phyloP scores from a whole-genome alignment of 805 yeast genomes.

The Ogataea wickerhamii region DNA sequence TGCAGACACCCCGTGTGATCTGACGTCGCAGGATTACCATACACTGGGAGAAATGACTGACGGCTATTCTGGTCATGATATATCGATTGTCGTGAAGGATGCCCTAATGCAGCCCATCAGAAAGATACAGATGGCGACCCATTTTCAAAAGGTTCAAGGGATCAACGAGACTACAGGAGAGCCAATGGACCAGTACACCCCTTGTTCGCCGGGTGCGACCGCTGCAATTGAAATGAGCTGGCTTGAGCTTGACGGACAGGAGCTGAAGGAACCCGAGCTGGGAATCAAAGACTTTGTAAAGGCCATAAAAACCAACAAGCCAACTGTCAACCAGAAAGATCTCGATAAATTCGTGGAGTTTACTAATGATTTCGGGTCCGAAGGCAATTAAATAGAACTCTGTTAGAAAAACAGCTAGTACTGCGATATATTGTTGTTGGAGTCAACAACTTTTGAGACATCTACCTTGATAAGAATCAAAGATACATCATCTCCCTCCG shows the following conservation, averaged over 20 bases:
- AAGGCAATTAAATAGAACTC: constrained; percentile 59
- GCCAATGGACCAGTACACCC: constrained; percentile 56
- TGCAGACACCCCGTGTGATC: constrained; percentile 81
- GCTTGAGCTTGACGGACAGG: constrained; percentile 88
- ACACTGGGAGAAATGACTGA: constrained; percentile 89
- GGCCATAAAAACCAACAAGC: constrained; percentile 87
- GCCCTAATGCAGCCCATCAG: constrained; percentile 98
- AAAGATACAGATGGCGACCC: constrained; percentile 93
- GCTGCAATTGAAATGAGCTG: constrained; percentile 88
- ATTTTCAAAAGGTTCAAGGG: constrained; percentile 63
- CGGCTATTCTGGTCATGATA: constrained; percentile 96
- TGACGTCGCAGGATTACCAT: constrained; percentile 69
- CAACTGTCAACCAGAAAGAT: constrained; percentile 88
- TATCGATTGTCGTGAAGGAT: constrained; percentile 94
- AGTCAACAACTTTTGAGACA: constrained; percentile 76
- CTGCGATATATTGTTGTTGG: constrained; percentile 53
- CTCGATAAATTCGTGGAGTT: constrained; percentile 79
- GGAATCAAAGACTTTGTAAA: constrained; percentile 90
- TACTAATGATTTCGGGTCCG: constrained; percentile 95
- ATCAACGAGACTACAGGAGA: constrained; percentile 36
- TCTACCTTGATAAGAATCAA: constrained; percentile 62
- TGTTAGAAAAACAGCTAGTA: constrained; percentile 8
- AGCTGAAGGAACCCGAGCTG: constrained; percentile 83
- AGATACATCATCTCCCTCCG: constrained; percentile 59
- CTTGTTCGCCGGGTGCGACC: constrained; percentile 95